phyloP scores from a whole-genome alignment of 345 rosid species.

The Eucalyptus coolabah region DNA sequence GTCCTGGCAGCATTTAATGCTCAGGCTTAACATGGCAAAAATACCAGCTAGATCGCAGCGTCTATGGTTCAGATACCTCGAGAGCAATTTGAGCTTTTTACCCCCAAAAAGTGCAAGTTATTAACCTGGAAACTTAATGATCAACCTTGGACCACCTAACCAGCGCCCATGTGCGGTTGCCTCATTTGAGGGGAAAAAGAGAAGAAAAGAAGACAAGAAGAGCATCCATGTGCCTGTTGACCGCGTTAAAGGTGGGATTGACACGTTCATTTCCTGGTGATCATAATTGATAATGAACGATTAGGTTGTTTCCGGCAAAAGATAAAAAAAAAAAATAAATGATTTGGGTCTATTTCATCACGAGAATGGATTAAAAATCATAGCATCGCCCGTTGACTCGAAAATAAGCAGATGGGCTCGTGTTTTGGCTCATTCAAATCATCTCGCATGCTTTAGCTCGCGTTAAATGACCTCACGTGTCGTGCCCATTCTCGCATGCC shows the following conservation, averaged over 20 bases:
- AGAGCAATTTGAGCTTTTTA: not conserved
- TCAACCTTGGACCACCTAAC: not conserved
- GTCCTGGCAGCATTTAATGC: not conserved
- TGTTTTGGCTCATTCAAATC: not conserved
- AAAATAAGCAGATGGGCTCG: not conserved
- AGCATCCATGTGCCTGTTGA: not conserved
- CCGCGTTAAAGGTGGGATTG: not conserved
- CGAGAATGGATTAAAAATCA: not conserved
- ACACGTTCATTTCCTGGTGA: not conserved
- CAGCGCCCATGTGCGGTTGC: not conserved
- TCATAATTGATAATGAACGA: not conserved
- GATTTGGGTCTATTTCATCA: not conserved
- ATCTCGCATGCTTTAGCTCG: not conserved
- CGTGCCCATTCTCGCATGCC: not conserved
- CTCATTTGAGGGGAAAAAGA: not conserved
- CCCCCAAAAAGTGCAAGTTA: not conserved
- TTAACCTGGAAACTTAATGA: not conserved
- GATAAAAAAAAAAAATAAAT: not conserved
- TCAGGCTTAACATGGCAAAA: not conserved
- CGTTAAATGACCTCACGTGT: not conserved
- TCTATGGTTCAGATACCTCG: not conserved
- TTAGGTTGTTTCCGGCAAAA: not conserved
- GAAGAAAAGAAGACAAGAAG: not conserved
- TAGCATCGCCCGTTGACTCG: not conserved
- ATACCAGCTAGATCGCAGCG: not conserved